Base-by-base conservation (phyloP, 2,329 filamentous ascomycete genomes). In the Fusarium equiseti region DNA sequence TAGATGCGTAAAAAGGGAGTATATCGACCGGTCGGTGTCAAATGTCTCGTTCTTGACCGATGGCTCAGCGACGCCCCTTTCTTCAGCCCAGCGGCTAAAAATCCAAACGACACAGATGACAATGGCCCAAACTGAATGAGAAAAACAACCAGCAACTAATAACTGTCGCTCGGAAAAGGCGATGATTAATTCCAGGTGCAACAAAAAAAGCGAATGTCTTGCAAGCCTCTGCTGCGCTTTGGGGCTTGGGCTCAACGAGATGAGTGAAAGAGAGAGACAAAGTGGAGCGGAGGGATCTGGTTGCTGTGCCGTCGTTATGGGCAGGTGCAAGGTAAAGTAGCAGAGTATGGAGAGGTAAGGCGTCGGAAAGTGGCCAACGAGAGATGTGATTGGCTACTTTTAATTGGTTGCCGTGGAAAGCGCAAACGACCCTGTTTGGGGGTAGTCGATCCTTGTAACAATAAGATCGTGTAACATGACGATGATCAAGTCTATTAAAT, bases 271-370 rank as follows among this genome's bases (percentile, higher is more conserved):
- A 55, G 64, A 58, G 64, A 71, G 70, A 66, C 57, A 64, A 44
- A 63, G 66, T 48, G 42, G 42, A 61, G 61, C 35, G 60, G 32
- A 64, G 51, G 66, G 63, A 61, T 70, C 71, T 73, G 59, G 72
- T 74, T 74, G 72, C 72, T 64, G 72, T 70, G 72, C 70, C 63
- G 58, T 73, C 51, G 72, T 66, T 54, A 51, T 70, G 71, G 72
- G 12, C 66, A 59, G 48, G 38, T 45, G 29, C 49, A 64, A 45
- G 42, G 24, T 20, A 49, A 38, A 49, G 62, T 66, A 53, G 62
- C 57, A 49, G 52, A 45, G 26, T 38, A 52, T 59, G 59, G 49
- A 22, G 43, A 55, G 16, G 20, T 32, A 51, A 44, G 49, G 62
- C 62, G 43, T 42, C 31, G 24, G 27, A 46, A 55, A 43, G 68